Evolutionary conservation across 1,284 basidiomycete species (phyloP).

Genomic region (Trichosporon coremiiforme): DNA sequence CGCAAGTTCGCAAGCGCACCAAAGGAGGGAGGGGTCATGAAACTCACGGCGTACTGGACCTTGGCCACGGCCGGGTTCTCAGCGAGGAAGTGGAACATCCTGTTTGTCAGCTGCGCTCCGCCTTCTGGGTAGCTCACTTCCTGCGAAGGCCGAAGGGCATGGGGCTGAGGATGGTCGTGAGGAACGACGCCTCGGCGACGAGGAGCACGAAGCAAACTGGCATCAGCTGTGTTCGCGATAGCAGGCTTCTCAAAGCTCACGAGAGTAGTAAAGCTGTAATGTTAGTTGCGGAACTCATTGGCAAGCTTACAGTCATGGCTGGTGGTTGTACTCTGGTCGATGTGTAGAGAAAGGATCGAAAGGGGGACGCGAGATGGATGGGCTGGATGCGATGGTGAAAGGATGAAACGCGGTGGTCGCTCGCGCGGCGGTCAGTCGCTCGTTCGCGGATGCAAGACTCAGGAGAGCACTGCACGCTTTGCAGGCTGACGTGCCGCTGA

Average conservation of each 20-base stretch:
- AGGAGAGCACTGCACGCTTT: neutral
- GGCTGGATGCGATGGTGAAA: neutral
- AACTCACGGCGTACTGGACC: conserved; percentile 59
- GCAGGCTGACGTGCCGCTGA: conserved; percentile 17
- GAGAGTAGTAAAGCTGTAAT: conserved; percentile 51
- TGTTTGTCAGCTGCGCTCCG: conserved; percentile 31
- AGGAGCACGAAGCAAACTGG: conserved; percentile 56
- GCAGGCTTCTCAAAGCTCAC: conserved; percentile 27
- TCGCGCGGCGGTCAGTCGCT: neutral
- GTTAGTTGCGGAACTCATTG: neutral
- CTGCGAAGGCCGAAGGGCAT: conserved; percentile 57
- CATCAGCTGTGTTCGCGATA: conserved; percentile 21
- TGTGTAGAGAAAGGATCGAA: neutral
- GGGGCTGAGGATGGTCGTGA: conserved; percentile 52
- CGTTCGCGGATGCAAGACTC: neutral
- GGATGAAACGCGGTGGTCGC: neutral
- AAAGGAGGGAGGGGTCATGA: neutral
- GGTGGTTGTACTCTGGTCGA: neutral
- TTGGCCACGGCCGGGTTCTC: conserved; percentile 59
- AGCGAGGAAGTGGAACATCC: conserved; percentile 57
- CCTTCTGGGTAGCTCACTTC: conserved; percentile 51
- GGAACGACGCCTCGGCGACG: conserved; percentile 53
- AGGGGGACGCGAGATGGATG: neutral
- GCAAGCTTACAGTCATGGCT: conserved; percentile 33
- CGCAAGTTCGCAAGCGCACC: neutral